A percentile compares a stretch with the other conserved stretches of the same genome.
These are phyloP conservation scores for Santalum album DNA, from an alignment of 164 flowering plant genomes.

Conservation along the genomic window DNA sequence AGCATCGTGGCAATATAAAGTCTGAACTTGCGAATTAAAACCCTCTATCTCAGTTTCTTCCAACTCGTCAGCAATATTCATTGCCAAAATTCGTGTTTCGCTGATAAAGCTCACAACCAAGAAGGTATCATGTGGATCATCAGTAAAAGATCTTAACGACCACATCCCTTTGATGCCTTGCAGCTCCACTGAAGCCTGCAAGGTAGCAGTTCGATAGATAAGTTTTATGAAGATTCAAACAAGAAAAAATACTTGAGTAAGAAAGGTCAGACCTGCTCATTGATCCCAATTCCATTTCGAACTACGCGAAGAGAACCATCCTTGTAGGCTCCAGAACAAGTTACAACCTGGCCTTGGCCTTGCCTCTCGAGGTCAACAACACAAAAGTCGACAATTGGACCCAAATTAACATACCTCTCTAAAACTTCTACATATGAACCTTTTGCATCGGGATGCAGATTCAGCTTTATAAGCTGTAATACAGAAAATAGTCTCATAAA, in stretches of 20 bases:
- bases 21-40: conserved; percentile 77
- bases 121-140: conserved; percentile 87
- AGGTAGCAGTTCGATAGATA: neutral
- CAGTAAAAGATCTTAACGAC: conserved; percentile 87
- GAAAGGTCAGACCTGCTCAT: conserved; percentile 69
- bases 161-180: conserved; percentile 99
- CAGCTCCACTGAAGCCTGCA: conserved; percentile 95
- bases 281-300: conserved; percentile 97
- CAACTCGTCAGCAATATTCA: conserved; percentile 91
- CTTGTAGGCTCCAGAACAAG: conserved; percentile 97
- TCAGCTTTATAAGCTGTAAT: conserved; percentile 84
- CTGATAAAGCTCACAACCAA: conserved; percentile 94
- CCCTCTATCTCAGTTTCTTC: conserved; percentile 99
- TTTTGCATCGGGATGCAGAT: conserved; percentile 84
- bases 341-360: conserved; percentile 98
- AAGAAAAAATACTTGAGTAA: neutral
- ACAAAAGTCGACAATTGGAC: conserved; percentile 95
- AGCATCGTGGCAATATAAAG: conserved; percentile 91
- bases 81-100: conserved; percentile 91
- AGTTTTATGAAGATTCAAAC: neutral
- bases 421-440: conserved; percentile 96
- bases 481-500: too few relatives aligned
- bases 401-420: conserved; percentile 89
- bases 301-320: conserved; percentile 98
- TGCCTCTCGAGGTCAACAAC: conserved; percentile 99